Evolutionary conservation across 2,329 filamentous ascomycete species (phyloP), one percentile per base, ranked within the genome.

Genomic region (Neospermospora avenae): DNA sequence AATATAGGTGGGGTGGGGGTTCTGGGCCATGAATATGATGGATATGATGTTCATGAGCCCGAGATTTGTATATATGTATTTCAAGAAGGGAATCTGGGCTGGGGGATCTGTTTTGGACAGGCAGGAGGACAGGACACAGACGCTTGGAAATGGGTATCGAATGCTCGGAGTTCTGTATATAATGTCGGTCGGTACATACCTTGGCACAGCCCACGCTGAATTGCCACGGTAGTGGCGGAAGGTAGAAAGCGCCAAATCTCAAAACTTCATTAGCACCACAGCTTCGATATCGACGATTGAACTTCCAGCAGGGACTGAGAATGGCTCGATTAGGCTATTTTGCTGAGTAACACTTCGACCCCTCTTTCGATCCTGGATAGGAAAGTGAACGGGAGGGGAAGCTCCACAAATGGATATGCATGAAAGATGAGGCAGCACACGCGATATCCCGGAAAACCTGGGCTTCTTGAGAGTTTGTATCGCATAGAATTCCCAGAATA

Each of bases 381-480:
- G 51, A 42, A 54, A 54, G 51, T 54, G 37, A 54, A 54, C 35
- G 35, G 35, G 51, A 41, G 22, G 48, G 34, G 49, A 53, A 53
- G 22, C 20, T 24, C 18, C 14, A 10, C 10, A 3, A 53, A 25
- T 8, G 4, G n/a, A 41, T 7, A 53, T 54, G 20, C 24, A 28
- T 41, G 51, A 10, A 20, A 41, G n/a, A 49, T 34, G 45, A 34
- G 46, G 20, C 18, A 37, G 31, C 48, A 51, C 48, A 51, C 20
- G 48, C n/a, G 11, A 37, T 4, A 51, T 22, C 48, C 48, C n/a
- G 13, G 31, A 13, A 20, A 10, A 22, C 24, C 51, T 54, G 51
- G 41, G 39, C 39, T 35, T 18, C 51, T 28, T 42, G 37, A 54
- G 37, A 42, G 48, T 28, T 24, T n/a, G 18, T 13, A 24, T 24